Base-by-base conservation (phyloP, 768 basidiomycete genomes). In the Hemileccinum rubropunctum region DNA sequence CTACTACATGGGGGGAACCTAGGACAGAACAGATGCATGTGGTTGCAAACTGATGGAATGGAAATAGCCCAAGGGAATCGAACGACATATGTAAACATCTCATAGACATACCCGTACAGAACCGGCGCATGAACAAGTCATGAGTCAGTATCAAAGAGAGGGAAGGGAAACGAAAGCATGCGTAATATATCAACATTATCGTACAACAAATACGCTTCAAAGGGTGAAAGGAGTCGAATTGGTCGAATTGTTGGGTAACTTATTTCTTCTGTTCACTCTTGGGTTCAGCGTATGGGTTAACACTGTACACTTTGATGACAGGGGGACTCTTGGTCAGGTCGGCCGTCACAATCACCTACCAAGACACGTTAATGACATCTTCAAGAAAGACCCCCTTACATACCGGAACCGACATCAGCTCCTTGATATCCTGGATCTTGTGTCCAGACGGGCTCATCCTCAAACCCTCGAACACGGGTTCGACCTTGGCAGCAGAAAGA, bases 271-370 rank as follows among this genome's bases (percentile, higher is more conserved):
- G 54, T 42, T 55, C 59, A 28, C 2, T 27, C 68, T 79, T 80
- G 56, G 73, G 70, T 53, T 79, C 78, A 36, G 90, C 85, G 68
- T 90, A 95, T 8, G 93, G 93, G 65, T 94, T 94, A 62, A 93
- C 89, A 61, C 91, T 93, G 76, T 94, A 94, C 50, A 98, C 93
- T 71, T 97, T 95, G 77, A 98, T 88, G 62, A 98, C 91, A 4
- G 94, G 94, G 35, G 94, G 94, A 59, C 89, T 92, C 81, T 95
- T 97, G 54, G 91, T 92, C 59, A 95, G 72, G 68, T 98, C 94
- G 28, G 92, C 92, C 36, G 93, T 95, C 58, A 97, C 86, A 62
- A 97, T 95, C 58, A 95, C 92, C 91, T 93, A 58, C 3, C 50
- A 13, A 9, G 35, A 52, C 36, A 23, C 30, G 12, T 61, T 18